These are phyloP conservation scores for Aspergillus sojae DNA, from an alignment of 2,329 filamentous ascomycete genomes.

Conservation along the genomic window DNA sequence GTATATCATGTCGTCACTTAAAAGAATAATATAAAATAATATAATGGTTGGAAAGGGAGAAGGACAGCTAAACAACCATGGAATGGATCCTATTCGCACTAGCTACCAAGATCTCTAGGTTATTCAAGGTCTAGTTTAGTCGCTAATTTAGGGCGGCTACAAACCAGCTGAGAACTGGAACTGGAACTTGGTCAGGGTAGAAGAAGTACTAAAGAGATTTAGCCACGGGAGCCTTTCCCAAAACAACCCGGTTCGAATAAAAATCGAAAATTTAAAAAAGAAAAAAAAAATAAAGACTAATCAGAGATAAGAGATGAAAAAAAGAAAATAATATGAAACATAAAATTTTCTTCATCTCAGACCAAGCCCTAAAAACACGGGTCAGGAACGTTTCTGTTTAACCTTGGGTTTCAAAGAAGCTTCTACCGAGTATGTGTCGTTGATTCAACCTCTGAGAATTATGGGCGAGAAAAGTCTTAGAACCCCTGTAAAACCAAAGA, in stretches of 20 bases:
- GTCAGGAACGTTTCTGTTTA: neutral
- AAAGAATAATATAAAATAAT: neutral
- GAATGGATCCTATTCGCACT: neutral
- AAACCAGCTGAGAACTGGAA: neutral
- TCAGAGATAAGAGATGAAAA: neutral
- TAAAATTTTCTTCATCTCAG: neutral
- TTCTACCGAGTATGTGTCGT: constrained; percentile 2
- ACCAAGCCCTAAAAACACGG: neutral
- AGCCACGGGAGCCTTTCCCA: constrained; percentile 4
- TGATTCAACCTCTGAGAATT: neutral
- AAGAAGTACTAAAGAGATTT: neutral
- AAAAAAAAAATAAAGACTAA: neutral
- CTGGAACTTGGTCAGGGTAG: neutral
- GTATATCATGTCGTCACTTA: neutral
- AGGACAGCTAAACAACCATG: neutral
- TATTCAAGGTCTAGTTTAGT: neutral
- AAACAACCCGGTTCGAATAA: neutral
- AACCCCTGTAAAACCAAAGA: neutral
- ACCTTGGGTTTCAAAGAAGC: neutral
- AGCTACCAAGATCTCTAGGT: neutral
- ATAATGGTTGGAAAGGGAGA: neutral
- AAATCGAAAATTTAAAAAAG: neutral
- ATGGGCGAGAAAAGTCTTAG: neutral
- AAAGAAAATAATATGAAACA: neutral
- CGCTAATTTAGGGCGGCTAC: neutral